Base-by-base conservation (phyloP, 139 green algal species). In the Chlamydomonas incerta region DNA sequence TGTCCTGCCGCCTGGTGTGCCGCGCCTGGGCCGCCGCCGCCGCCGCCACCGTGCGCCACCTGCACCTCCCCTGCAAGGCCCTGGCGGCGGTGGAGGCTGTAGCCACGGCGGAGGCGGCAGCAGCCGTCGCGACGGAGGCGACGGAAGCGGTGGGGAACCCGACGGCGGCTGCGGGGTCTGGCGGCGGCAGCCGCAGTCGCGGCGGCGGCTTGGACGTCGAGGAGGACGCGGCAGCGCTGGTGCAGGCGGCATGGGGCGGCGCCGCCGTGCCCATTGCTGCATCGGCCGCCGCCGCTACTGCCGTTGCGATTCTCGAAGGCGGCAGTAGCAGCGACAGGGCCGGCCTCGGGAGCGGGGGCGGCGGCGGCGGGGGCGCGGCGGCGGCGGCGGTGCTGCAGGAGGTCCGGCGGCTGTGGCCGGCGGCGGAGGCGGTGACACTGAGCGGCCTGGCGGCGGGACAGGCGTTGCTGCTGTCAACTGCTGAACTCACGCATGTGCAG, bases 51-150 rank as follows among this genome's bases (percentile, higher is more conserved):
- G 74, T 82, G 34, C 58, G 74, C 1, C 74, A 82, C 33, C 33
- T 82, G 34, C 57, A 82, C 58, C 3, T 82, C 8, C 74, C 74
- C 11, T 67, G 47, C 35, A 82, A 82, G 74, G 74, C 57, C 26
- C 74, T 82, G 33, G 74, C 74, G 11, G 18, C 8, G 24, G 24
- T 3, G 23, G 60, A 23, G 23, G 60, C 60, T 1, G 60, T 11
- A 11, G 60, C 60, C 3, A 8, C 41, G 6, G 41, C 41, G 6
- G 41, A 50, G 41, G 41, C 41, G 5, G 41, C 8, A 50, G 29
- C 50, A 29, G 31, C 72, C 5, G 29, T 31, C 46, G 20, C 23
- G 14, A 31, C 63, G 26, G 41, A 50, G 41, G 41, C 41, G 5
- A 8, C 8, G 8, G 29, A 29, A 29, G 31, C 72, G 18, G 29